Base-by-base conservation (phyloP, 805 yeast genomes). In the Wickerhamiella hasegawae region DNA sequence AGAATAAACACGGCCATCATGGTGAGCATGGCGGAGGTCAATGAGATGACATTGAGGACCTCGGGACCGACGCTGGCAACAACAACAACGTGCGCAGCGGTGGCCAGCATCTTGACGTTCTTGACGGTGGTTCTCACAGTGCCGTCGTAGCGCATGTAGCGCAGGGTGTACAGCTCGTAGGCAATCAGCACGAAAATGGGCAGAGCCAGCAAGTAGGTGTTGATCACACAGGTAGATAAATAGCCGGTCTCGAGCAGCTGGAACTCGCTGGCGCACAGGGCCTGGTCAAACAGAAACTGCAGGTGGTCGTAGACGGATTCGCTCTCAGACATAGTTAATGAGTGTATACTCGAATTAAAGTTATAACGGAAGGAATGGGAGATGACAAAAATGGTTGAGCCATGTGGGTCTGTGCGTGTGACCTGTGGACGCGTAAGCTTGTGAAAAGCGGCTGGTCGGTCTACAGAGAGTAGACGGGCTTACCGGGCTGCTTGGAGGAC, bases 151-250 rank as follows among this genome's bases (percentile, higher is more conserved):
- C 26, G 36, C 15, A n/a, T n/a, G 10, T 11, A n/a, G 8, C 15
- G n/a, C 16, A 26, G n/a, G 16, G 8, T 26, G 8, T 11, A 12
- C 28, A 26, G 15, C 24, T 9, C 11, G 24, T 22, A 22, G 24
- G 24, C 24, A 8, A 42, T 15, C n/a, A n/a, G n/a, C n/a, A n/a
- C n/a, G 11, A 47, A 21, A 21, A 46, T 33, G 16, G 44, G 37
- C 14, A 49, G 41, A 10, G 47, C 32, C 18, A 42, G 40, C 6
- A 45, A n/a, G 40, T 45, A 48, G 10, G 51, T 47, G 41, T 44
- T 45, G 22, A 43, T 36, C 37, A 41, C 37, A 36, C 52, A 48
- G 21, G 30, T 35, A 31, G 34, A 37, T 14, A 46, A 40, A 40
- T 45, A 46, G 25, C 52, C 52, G 9, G 46, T 10, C 16, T 22